These are phyloP conservation scores for Claviceps digitariae DNA, from an alignment of 2,329 filamentous ascomycete genomes.

Conservation along the genomic window DNA sequence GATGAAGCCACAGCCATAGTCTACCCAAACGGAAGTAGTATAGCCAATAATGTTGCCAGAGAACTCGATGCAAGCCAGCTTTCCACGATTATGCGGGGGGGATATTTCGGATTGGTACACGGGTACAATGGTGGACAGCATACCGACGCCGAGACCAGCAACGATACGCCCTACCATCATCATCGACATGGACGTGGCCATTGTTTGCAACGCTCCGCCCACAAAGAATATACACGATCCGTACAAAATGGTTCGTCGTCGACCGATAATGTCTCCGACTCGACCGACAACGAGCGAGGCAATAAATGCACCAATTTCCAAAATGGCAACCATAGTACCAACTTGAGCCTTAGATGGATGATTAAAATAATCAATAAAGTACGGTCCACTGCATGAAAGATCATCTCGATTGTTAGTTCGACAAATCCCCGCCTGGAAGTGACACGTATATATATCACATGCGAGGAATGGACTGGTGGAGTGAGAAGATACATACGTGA, in stretches of 20 bases:
- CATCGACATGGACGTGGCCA: constrained; percentile 72
- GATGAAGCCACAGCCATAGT: constrained; percentile 93
- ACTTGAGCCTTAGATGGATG: constrained; percentile 78
- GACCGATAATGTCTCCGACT: constrained; percentile 82
- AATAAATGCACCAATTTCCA: constrained; percentile 86
- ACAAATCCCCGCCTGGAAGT: background rate
- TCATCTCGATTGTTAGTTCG: background rate
- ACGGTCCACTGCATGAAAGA: constrained; percentile 51
- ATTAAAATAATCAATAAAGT: constrained; percentile 86
- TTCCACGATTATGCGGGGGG: constrained; percentile 88
- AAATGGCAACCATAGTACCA: constrained; percentile 94
- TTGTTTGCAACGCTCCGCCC: constrained; percentile 74
- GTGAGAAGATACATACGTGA: constrained; percentile 36
- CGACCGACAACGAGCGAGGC: constrained; percentile 77
- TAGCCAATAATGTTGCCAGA: constrained; percentile 95
- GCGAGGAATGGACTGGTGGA: background rate
- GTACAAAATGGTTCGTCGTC: constrained; percentile 81
- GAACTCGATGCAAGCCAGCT: constrained; percentile 94
- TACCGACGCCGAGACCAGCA: constrained; percentile 75
- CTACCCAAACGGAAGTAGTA: constrained; percentile 93
- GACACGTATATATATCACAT: background rate
- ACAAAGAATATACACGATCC: constrained; percentile 78
- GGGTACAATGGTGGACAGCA: constrained; percentile 81
- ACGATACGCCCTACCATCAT: constrained; percentile 77
- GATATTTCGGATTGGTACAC: constrained; percentile 94